Conservation (phyloP, 768 basidiomycete genomes). For the Mycena chlorophos region DNA sequence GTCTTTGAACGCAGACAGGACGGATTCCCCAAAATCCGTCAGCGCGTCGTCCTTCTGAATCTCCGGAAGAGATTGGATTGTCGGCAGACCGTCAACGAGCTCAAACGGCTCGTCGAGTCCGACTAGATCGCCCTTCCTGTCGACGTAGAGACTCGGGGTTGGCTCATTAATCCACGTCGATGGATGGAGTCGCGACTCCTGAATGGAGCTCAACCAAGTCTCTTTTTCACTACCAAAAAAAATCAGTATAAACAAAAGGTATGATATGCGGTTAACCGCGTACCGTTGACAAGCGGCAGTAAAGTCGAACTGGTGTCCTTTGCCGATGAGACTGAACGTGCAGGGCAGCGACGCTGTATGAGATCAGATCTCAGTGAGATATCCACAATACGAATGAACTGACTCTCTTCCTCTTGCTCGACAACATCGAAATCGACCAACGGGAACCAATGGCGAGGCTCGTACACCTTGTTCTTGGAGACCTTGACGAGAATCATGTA, state of each 20-base stretch:
- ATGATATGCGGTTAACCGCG: neutral
- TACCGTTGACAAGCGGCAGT: constrained; percentile 69
- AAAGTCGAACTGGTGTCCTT: constrained; percentile 78
- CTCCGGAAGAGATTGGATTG: constrained; percentile 61
- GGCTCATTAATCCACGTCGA: constrained; percentile 61
- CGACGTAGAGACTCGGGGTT: constrained; percentile 57
- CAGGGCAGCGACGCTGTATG: constrained; percentile 74
- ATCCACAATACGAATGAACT: constrained; percentile 30
- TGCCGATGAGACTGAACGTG: constrained; percentile 72
- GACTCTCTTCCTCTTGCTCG: constrained; percentile 74
- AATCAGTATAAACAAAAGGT: neutral
- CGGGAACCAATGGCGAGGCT: constrained; percentile 87
- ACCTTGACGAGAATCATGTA: constrained; percentile 89
- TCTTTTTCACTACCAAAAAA: constrained; percentile 62
- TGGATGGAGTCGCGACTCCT: constrained; percentile 46
- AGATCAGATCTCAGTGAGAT: constrained; percentile 3
- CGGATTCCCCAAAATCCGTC: constrained; percentile 37
- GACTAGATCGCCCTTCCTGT: constrained; percentile 42
- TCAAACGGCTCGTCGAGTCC: constrained; percentile 42
- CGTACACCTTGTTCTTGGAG: constrained; percentile 75
- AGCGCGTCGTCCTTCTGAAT: constrained; percentile 33
- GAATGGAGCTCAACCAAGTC: constrained; percentile 78
- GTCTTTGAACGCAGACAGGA: constrained; percentile 35
- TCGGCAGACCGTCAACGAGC: constrained; percentile 44
- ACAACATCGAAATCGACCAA: constrained; percentile 70